Evolutionary conservation across 164 flowering plant genomes (phyloP), one percentile per base, ranked within the genome.

Genomic region (Protea cynaroides): DNA sequence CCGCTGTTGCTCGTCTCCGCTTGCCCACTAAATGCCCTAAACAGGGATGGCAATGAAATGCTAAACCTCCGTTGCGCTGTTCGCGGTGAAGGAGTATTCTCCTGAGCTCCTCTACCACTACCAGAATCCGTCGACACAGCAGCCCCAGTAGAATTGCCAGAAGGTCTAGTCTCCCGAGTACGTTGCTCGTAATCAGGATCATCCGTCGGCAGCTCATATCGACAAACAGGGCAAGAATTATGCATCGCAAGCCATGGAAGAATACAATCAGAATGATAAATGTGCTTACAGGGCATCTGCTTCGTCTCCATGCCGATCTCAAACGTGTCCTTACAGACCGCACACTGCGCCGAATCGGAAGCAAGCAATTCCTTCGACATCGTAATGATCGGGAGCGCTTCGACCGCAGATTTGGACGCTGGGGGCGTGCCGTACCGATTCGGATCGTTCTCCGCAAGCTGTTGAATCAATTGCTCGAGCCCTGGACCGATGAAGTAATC

Each of bases 191-290:
- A 92, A 65, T 92, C 96, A 0, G 74, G 80, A 71, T 92, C 98
- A 69, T 89, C 98, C 0, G 98, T 92, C 0, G 98, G 98, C 75
- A 92, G 70, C 80, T 92, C 98, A 62, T 81, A 75, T 25, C 98
- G 81, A 75, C 98, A 92, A 6, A 92, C 98, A 0, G 98, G 98
- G 62, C 98, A 92, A 11, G 96, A 89, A 69, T 92, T 92, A 66
- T 92, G 98, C 77, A 89, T 18, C 57, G 82, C 91, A 59, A 92
- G 76, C 98, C 98, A 92, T 3, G 98, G 98, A 14, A 86, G 61
- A 14, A 92, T 87, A 56, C 98, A 92, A 62, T 92, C 93, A 1
- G 46, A 40, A 8, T 40, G 46, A 12, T 40, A 40, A 8, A 40
- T 40, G 14, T 40, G 46, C 14, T 40, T 89, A 55, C 98, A 92